Base-by-base conservation (phyloP, 805 yeast genomes). In the Metschnikowia sp. region DNA sequence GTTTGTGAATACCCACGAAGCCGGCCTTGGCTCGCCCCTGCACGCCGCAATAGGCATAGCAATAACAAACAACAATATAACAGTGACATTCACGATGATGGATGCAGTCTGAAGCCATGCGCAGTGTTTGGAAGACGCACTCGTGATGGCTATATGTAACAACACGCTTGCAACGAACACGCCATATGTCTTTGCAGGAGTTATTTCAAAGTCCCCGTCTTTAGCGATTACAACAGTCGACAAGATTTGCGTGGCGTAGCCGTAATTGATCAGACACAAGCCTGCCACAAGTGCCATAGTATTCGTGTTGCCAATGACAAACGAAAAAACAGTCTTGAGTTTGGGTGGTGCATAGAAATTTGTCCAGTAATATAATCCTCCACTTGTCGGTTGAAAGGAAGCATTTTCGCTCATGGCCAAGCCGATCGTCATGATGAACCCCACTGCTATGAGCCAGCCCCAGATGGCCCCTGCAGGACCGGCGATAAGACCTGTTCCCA, bases 301-400 rank as follows among this genome's bases (percentile, higher is more conserved):
- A 62, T 84, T 83, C 7, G 85, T 74, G 56, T 82, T 76, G 8
- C 90, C 91, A 49, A 84, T 80, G 31, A 84, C 59, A 37, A 50
- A 63, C 28, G 62, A 55, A 4, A 62, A 29, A 10, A 48, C 37
- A 10, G 62, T 61, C 48, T 55, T 59, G 30, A 38, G 50, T 29
- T 37, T 44, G 9, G 57, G 53, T 2, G 88, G 89, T 32, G 89
- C 80, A 59, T 80, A 83, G 58, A 81, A 75, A 61, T 73, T 79
- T 1, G 86, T 79, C 82, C 85, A 63, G 63, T 77, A 80, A 59
- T 82, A 85, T 36, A 84, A 66, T 11, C 90, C 90, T 47, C 90
- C 90, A 18, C 85, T 78, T 1, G 89, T 84, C 28, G 91, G 90
- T 51, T 82, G 76, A 0, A 88, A 78, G 32, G 83, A 76, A 1